Evolutionary conservation across 2,329 filamentous ascomycete species (phyloP).

Genomic region (Clathrospora elynae): DNA sequence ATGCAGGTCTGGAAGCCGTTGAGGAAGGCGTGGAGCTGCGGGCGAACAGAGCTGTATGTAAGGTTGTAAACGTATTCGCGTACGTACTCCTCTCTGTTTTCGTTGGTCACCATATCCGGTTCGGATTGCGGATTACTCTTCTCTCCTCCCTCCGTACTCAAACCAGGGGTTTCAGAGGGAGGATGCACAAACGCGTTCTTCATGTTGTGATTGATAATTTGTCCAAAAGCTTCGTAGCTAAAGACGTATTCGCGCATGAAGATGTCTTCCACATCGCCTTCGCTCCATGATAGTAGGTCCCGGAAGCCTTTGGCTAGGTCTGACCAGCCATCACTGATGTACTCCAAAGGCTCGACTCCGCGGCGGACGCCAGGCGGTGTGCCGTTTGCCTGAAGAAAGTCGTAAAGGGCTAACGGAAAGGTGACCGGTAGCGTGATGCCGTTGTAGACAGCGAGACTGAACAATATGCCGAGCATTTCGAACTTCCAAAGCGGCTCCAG

Average conservation of each 20-base stretch:
- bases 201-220: constrained; percentile 62
- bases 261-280: constrained; percentile 79
- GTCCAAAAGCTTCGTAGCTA: constrained; percentile 66
- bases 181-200: no score
- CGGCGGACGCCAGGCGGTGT: constrained; percentile 50
- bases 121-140: constrained; percentile 44
- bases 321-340: constrained; percentile 90
- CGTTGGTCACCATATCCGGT: constrained; percentile 76
- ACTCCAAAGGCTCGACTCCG: constrained; percentile 56
- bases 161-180: no score
- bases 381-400: constrained; percentile 69
- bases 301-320: constrained; percentile 76
- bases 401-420: constrained; percentile 84
- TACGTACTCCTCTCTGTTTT: constrained; percentile 78
- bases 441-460: constrained; percentile 91
- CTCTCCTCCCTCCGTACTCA: no score
- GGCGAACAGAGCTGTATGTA: constrained; percentile 74
- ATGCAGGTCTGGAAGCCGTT: constrained; percentile 80
- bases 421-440: constrained; percentile 88
- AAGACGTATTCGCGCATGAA: constrained; percentile 89
- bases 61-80: constrained; percentile 85
- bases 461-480: constrained; percentile 83
- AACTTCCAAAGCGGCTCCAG: constrained; percentile 87
- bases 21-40: constrained; percentile 80
- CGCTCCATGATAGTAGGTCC: constrained; percentile 75